A percentile compares a stretch with the other conserved stretches of the same genome.
Conservation (phyloP, 805 yeast genomes). For the Jamesozyma hellenica region DNA sequence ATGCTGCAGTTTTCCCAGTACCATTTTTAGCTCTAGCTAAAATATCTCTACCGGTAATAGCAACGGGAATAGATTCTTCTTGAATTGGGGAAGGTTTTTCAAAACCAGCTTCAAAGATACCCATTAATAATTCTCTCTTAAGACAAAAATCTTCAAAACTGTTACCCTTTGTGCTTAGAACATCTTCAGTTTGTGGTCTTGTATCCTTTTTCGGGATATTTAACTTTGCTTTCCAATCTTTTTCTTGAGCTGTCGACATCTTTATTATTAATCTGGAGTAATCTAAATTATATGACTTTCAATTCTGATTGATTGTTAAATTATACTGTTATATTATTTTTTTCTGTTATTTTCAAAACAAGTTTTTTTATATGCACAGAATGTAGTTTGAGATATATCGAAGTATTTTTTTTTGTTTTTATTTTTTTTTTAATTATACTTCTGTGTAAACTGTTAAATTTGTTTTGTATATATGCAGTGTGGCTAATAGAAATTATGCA, state of each 20-base stretch:
- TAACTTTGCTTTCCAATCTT: conserved; percentile 66
- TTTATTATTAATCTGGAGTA: no score
- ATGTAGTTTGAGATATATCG: no score
- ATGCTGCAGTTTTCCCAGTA: conserved; percentile 97
- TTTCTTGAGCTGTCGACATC: conserved; percentile 3
- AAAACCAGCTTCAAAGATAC: conserved; percentile 96
- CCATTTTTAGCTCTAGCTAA: conserved; percentile 97
- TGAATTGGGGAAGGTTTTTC: conserved; percentile 97
- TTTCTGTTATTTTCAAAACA: no score
- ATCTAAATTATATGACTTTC: neutral
- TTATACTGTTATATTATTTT: no score
- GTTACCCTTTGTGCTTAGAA: conserved; percentile 79
- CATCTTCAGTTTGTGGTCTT: conserved; percentile 97
- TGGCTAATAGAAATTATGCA: no score
- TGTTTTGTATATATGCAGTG: no score
- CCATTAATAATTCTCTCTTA: conserved; percentile 92
- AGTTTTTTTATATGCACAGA: no score
- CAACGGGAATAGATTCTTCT: conserved; percentile 93
- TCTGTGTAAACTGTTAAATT: no score
- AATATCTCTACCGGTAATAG: conserved; percentile 89
- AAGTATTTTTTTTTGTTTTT: no score
- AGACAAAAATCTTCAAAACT: conserved; percentile 86
- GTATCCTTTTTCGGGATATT: conserved; percentile 75
- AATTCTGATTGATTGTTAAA: no score
- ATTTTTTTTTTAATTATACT: no score